Evolutionary conservation across 2,329 filamentous ascomycete genomes (phyloP).

Genomic region (Aspergillus sp.): DNA sequence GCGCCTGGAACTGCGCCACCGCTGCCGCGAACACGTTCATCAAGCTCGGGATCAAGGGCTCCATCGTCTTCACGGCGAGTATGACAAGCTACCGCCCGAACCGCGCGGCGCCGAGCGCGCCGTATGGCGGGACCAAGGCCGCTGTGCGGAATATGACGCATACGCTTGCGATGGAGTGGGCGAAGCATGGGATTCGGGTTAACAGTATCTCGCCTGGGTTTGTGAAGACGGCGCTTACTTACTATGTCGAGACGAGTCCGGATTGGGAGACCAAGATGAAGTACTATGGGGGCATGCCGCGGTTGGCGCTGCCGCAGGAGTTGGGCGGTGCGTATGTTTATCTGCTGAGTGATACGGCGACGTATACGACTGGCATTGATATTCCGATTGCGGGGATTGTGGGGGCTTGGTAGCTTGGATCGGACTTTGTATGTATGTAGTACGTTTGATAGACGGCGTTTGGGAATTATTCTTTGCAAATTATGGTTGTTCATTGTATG

Average conservation of each 20-base stretch:
- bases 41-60: conserved; percentile 36
- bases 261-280: conserved; percentile 55
- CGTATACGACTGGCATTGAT: conserved; percentile 51
- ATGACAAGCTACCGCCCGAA: conserved; percentile 51
- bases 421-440: neutral
- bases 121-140: conserved; percentile 47
- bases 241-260: conserved; percentile 48
- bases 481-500: no score
- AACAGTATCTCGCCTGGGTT: conserved; percentile 44
- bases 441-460: no score
- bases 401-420: neutral
- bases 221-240: conserved; percentile 43
- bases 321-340: conserved; percentile 53
- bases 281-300: conserved; percentile 55
- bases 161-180: conserved; percentile 48
- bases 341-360: conserved; percentile 47
- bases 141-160: conserved; percentile 32
- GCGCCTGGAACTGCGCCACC: conserved; percentile 26
- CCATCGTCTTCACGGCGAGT: conserved; percentile 45
- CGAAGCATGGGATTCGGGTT: conserved; percentile 34
- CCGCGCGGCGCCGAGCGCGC: conserved; percentile 43
- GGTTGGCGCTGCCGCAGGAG: conserved; percentile 54
- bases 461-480: no score
- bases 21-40: conserved; percentile 36
- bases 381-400: conserved; percentile 38